Base-by-base conservation (phyloP, 2,329 filamentous ascomycete species). In the Xylaria sp. region DNA sequence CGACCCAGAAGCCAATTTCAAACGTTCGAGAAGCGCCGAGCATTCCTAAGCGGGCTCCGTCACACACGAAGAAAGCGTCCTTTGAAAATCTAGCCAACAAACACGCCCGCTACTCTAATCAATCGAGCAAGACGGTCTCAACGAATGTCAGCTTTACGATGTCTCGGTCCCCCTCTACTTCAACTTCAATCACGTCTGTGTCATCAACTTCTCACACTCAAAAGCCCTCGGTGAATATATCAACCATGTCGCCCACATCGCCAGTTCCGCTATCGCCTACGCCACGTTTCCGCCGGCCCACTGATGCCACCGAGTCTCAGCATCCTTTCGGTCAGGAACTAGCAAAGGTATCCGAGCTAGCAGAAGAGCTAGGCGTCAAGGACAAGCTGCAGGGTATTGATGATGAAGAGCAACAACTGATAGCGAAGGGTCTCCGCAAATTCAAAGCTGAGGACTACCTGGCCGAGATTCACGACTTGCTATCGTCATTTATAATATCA, bases 341-440 rank as follows among this genome's bases (percentile, higher is more conserved):
- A 63, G 94, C 93, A 66, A 92, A 98, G 81, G 93, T 98, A 28
- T 94, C 94, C 63, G 96, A 98, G 81, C 88, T 98, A 18, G 95
- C 92, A 0, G 96, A 98, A 82, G 94, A 98, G 81, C 95, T 94
- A 74, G 89, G 90, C 51, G 85, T 89, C 37, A 86, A 87, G 71
- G 86, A 89, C 46, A 82, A 86, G 71, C 78, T 87, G 69, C 85
- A 86, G n/a, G 84, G 89, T 55, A 82, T 90, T 48, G 91, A 94
- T 54, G 92, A 93, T 65, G 94, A 97, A 80, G 87, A 93, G 76
- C 84, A 88, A 73, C 88, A 91, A 68, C 88, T 98, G 78, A 81
- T 86, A 68, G 85, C 87, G 28, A 89, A 88, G 70, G 93, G 93
- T 2, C 86, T 98, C 6, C 86, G 85, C 76, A 92, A 91, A 75